phyloP scores from a whole-genome alignment of 2,329 filamentous ascomycete genomes.

The Diplodia sapinea region DNA sequence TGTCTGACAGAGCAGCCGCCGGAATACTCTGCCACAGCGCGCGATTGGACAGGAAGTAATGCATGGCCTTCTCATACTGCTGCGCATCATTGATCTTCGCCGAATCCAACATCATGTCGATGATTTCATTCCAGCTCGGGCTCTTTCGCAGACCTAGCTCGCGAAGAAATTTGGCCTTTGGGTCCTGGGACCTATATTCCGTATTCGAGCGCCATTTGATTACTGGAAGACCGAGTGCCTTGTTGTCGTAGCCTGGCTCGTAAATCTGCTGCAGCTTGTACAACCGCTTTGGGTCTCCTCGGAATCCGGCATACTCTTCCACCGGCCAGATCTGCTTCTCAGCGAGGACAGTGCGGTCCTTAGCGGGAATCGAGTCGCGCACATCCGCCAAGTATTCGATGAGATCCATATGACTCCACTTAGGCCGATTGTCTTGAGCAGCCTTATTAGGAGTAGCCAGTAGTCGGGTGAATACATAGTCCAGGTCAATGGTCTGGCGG shows the following conservation, averaged over 20 bases:
- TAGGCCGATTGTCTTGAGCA: constrained; percentile 49
- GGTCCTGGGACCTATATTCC: constrained; percentile 25
- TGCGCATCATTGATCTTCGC: constrained; percentile 13
- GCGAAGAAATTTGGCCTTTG: constrained; percentile 47
- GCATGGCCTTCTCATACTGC: constrained; percentile 21
- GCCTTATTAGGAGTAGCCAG: constrained; percentile 20
- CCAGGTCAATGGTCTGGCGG: constrained; percentile 91
- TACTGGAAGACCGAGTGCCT: constrained; percentile 68
- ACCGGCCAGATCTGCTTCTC: constrained; percentile 51
- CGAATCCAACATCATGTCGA: constrained; percentile 20
- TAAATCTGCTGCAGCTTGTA: constrained; percentile 47
- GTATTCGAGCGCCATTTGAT: constrained; percentile 53
- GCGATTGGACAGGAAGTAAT: constrained; percentile 27
- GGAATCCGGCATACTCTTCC: constrained; percentile 27
- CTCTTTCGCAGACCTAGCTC: constrained; percentile 26
- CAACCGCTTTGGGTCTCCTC: constrained; percentile 39
- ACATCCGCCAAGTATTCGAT: constrained; percentile 95
- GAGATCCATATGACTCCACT: constrained; percentile 92
- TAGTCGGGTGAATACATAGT: constrained; percentile 88
- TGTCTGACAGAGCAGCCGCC: constrained; percentile 17
- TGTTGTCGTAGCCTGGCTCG: constrained; percentile 44
- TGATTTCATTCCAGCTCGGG: constrained; percentile 22
- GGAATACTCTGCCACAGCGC: constrained; percentile 21
- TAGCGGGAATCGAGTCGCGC: constrained; percentile 80
- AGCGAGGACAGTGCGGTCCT: constrained; percentile 58